phyloP scores from a whole-genome alignment of 1,284 basidiomycete species.

The Meripilus lineatus region DNA sequence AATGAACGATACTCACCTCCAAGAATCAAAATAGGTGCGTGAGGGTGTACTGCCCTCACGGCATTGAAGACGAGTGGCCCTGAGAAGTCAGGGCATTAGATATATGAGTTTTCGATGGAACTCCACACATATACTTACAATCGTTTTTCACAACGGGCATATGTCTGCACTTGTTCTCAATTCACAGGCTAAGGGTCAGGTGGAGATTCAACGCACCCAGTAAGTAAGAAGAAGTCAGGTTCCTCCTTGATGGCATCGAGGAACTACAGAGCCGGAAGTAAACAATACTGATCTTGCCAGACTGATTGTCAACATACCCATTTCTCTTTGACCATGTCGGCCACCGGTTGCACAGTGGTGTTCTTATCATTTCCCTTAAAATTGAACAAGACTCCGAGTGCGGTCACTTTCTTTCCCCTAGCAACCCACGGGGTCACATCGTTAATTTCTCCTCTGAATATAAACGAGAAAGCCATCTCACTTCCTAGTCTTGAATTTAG shows the following conservation, averaged over 20 bases:
- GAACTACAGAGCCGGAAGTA: constrained; percentile 53
- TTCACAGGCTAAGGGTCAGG: not conserved
- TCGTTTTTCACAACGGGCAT: constrained; percentile 66
- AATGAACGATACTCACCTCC: constrained; percentile 43
- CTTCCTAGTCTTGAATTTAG: constrained; percentile 76
- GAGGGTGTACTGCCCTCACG: constrained; percentile 65
- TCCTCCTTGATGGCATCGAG: constrained; percentile 71
- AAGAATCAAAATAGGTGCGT: constrained; percentile 75
- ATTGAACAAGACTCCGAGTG: constrained; percentile 78
- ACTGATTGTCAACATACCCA: too few species aligned
- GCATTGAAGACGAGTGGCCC: constrained; percentile 71
- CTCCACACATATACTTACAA: constrained; percentile 40
- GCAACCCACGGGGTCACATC: not conserved
- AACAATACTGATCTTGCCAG: too few species aligned
- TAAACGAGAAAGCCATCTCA: constrained; percentile 30
- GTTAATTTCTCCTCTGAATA: not conserved
- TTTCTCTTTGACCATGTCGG: constrained; percentile 68
- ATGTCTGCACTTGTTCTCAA: constrained; percentile 41
- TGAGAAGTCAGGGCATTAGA: constrained; percentile 26
- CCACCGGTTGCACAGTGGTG: constrained; percentile 71
- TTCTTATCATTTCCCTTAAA: constrained; percentile 63
- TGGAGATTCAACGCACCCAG: constrained; percentile 44
- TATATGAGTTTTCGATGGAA: constrained; percentile 17
- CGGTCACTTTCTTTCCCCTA: constrained; percentile 70
- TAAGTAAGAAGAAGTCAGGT: constrained; percentile 77